These are phyloP conservation scores for Lophiostoma macrostomum DNA, from an alignment of 495 filamentous ascomycete genomes.

Conservation along the genomic window DNA sequence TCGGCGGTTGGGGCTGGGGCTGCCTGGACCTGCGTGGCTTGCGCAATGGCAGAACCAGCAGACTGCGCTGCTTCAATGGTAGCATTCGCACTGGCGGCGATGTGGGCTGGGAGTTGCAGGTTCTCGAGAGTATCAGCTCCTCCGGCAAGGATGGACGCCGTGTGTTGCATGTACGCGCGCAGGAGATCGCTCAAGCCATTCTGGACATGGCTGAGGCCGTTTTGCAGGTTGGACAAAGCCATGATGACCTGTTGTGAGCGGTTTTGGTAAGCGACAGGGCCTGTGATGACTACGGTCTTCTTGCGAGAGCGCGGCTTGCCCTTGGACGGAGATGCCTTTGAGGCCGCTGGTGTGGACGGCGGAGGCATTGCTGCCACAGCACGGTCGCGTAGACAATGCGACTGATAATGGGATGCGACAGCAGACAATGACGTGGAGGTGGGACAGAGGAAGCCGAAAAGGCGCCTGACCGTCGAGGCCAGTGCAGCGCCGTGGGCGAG, in stretches of 20 bases:
- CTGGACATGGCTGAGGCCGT: conserved; percentile 53
- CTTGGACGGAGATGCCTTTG: conserved; percentile 1
- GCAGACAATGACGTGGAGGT: neutral
- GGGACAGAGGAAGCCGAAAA: neutral
- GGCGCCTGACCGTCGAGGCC: neutral
- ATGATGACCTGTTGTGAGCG: conserved; percentile 59
- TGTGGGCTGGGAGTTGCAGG: conserved; percentile 26
- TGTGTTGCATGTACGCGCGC: conserved; percentile 77
- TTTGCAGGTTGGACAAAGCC: conserved; percentile 68
- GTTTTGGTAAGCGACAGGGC: neutral
- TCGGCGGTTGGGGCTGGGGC: conserved; percentile 33
- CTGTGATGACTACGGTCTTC: no score
- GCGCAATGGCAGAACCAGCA: conserved; percentile 44
- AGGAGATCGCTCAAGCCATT: conserved; percentile 55
- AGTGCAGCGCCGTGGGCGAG: neutral
- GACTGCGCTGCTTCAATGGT: neutral
- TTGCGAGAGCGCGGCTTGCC: no score
- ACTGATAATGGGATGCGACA: neutral
- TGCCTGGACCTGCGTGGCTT: conserved; percentile 7
- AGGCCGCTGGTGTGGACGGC: neutral
- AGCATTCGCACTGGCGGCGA: conserved; percentile 10
- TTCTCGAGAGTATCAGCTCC: conserved; percentile 30
- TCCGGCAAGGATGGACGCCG: conserved; percentile 65
- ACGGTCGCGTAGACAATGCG: neutral
- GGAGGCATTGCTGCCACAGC: conserved; percentile 3